phyloP scores from a whole-genome alignment of 2,329 filamentous ascomycete species.

The Fusarium brevicatenulatum region DNA sequence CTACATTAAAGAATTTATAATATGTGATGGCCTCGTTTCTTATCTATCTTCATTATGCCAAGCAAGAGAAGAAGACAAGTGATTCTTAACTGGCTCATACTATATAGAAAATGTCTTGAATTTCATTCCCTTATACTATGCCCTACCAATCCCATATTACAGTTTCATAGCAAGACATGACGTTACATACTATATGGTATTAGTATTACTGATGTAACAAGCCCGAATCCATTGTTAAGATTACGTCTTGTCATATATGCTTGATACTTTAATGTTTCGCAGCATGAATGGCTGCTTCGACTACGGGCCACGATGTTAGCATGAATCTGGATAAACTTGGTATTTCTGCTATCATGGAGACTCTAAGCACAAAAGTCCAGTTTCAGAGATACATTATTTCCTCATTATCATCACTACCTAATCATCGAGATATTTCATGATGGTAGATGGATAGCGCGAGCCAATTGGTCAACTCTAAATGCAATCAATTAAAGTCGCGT shows the following conservation, averaged over 20 bases:
- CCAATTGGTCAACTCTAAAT: conserved; percentile 20
- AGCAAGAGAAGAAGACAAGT: not conserved
- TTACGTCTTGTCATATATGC: not conserved
- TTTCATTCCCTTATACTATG: not conserved
- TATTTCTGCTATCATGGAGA: not conserved
- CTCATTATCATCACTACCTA: not conserved
- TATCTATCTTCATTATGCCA: not conserved
- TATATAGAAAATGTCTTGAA: not conserved
- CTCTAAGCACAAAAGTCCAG: too few relatives aligned
- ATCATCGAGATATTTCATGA: not conserved
- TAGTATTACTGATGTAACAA: not conserved
- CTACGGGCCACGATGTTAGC: not conserved
- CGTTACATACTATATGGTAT: not conserved
- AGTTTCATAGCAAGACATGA: too few relatives aligned
- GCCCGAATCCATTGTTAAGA: not conserved
- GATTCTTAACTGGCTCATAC: not conserved
- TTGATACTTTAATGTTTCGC: not conserved
- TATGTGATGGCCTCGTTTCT: not conserved
- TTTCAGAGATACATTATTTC: too few relatives aligned
- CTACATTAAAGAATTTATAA: accelerated
- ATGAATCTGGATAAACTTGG: not conserved
- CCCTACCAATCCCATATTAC: not conserved
- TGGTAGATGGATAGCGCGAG: not conserved
- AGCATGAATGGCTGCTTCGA: not conserved
- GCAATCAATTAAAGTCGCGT: conserved; percentile 56